Evolutionary conservation across 148 eudicot genomes (phyloP).

Genomic region (Drosera capensis): DNA sequence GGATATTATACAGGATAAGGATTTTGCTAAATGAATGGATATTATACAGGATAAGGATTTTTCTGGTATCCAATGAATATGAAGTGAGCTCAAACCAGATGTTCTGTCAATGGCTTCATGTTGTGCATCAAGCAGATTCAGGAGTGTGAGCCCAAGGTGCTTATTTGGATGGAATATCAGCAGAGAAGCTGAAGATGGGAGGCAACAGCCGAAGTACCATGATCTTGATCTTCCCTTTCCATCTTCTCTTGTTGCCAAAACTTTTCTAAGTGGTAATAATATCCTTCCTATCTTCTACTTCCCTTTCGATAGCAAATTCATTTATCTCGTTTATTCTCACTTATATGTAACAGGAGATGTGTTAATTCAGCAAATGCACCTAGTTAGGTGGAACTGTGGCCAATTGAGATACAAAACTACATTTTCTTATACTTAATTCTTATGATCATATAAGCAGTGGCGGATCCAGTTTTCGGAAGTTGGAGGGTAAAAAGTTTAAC

Average conservation of each 20-base stretch:
- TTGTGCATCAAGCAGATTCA: constrained; percentile 22
- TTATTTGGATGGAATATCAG: constrained; percentile 76
- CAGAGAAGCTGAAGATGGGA: constrained; percentile 21
- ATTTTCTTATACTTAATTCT: too few relatives aligned
- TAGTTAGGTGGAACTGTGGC: too few relatives aligned
- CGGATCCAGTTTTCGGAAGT: too few relatives aligned
- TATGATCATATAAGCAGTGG: too few relatives aligned
- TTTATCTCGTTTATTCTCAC: background rate
- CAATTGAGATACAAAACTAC: too few relatives aligned
- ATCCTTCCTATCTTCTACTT: constrained; percentile 2
- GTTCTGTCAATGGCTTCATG: constrained; percentile 16
- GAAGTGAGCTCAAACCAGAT: background rate
- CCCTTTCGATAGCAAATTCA: background rate
- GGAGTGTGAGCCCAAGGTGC: constrained; percentile 25
- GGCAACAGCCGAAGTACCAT: constrained; percentile 57
- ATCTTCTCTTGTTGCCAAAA: constrained; percentile 59
- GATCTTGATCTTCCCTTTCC: constrained; percentile 70
- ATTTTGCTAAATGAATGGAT: background rate
- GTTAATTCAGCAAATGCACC: too few relatives aligned
- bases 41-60: background rate
- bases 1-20: constrained; percentile 19
- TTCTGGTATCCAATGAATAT: background rate
- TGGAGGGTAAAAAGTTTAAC: too few relatives aligned
- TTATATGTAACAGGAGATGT: too few relatives aligned
- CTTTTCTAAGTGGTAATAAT: constrained; percentile 57